Evolutionary conservation across 441 rosid species (phyloP).

Genomic region (Biscutella laevigata): DNA sequence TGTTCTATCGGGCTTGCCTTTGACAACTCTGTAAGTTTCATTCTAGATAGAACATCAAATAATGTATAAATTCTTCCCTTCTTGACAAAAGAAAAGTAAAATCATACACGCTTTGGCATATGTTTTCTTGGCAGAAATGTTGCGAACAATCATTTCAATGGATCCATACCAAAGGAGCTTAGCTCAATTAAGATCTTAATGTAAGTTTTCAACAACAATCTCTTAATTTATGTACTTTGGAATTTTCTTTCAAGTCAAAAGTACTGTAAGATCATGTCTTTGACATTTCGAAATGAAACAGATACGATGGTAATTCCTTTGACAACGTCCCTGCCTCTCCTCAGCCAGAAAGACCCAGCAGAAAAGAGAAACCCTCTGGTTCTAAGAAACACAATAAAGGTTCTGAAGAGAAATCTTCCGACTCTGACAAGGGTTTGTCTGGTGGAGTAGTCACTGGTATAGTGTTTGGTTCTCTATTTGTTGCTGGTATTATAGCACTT

Average conservation of each 20-base stretch:
- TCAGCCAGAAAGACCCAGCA: slow-evolving; percentile 49
- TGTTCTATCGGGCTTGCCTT: slow-evolving; percentile 54
- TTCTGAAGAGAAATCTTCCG: slow-evolving; percentile 33
- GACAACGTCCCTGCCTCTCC: slow-evolving; percentile 76
- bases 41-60: background rate
- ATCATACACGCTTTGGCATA: too few relatives aligned
- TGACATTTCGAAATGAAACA: slow-evolving; percentile 32
- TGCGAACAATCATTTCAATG: slow-evolving; percentile 76
- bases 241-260: background rate
- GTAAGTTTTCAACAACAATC: slow-evolving; percentile 36
- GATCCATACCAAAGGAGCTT: slow-evolving; percentile 83
- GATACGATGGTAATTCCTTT: slow-evolving; percentile 78
- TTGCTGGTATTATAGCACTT: slow-evolving; percentile 41
- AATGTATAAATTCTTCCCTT: too few relatives aligned
- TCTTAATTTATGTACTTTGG: background rate
- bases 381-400: slow-evolving; percentile 26
- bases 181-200: slow-evolving; percentile 50
- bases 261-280: slow-evolving; percentile 11
- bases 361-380: slow-evolving; percentile 36
- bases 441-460: slow-evolving; percentile 61
- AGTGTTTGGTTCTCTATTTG: slow-evolving; percentile 46
- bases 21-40: slow-evolving; percentile 66
- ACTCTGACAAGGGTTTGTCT: slow-evolving; percentile 43
- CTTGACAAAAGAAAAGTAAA: too few relatives aligned
- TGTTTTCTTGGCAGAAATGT: slow-evolving; percentile 55